phyloP scores from a whole-genome alignment of 345 rosid genomes.

The Mallotus nudiflorus region DNA sequence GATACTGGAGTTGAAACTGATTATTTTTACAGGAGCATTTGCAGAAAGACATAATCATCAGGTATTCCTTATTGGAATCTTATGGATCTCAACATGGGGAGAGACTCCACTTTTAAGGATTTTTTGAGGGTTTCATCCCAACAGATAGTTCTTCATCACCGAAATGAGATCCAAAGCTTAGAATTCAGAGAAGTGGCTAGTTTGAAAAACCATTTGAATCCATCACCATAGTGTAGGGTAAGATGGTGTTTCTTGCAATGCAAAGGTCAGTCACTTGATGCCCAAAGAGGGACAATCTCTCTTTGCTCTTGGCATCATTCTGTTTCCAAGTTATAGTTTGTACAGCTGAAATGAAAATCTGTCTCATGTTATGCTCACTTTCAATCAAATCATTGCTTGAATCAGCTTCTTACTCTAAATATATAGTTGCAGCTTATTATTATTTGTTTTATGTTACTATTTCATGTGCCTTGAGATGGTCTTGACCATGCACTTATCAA shows the following conservation, averaged over 20 bases:
- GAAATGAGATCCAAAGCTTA: conserved; percentile 11
- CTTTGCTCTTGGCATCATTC: conserved; percentile 9
- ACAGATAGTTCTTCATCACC: neutral
- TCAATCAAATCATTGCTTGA: neutral
- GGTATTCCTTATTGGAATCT: neutral
- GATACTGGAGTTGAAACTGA: conserved; percentile 22
- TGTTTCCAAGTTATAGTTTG: conserved; percentile 16
- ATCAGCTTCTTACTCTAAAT: neutral
- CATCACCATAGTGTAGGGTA: neutral
- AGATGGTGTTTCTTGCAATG: neutral
- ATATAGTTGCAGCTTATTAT: neutral
- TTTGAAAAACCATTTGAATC: conserved; percentile 5
- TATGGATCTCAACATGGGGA: conserved; percentile 4
- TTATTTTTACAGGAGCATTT: conserved; percentile 3
- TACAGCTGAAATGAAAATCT: conserved; percentile 22
- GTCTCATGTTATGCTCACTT: neutral
- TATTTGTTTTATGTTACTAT: too few relatives aligned
- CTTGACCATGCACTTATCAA: neutral
- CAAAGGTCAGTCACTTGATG: conserved; percentile 12
- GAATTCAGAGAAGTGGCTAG: neutral
- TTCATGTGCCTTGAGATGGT: neutral
- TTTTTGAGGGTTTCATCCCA: neutral
- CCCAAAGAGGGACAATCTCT: conserved; percentile 12
- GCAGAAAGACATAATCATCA: conserved; percentile 1
- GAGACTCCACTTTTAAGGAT: conserved; percentile 4